Evolutionary conservation across 345 rosid species (phyloP), one percentile per base, ranked within the genome.

Genomic region (Bruguiera parviflora): DNA sequence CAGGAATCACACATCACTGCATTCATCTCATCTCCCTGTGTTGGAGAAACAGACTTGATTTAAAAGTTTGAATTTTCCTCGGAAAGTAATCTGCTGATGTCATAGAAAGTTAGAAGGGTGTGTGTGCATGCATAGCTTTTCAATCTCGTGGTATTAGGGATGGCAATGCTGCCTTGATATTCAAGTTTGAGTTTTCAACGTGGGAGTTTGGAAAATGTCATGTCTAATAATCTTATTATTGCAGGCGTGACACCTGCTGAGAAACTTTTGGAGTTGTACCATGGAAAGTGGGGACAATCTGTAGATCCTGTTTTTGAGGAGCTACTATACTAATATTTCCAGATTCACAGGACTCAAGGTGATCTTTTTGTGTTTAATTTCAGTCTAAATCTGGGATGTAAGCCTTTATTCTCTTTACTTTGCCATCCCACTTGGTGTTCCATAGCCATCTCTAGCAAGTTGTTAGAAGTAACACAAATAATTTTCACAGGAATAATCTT

Each of bases 211-310:
- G 63, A 8, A 55, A n/a, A 39, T 32, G 32, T 28, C 20, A 29
- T 47, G 58, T 21, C 47, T 28, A 61, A 2, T 58, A 59, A 37
- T 46, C 18, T 52, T 35, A n/a, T 59, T 61, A 61, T 76, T 64
- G 51, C 80, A 92, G 96, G 98, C 58, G 85, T 88, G 31, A 92
- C 97, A 35, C 96, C 97, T 0, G 97, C 94, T 1, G 97, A 92
- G 83, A 79, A 87, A 67, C 97, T 89, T 28, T 78, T 92, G 85
- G 91, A 89, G 20, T n/a, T 88, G 85, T 92, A 86, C 81, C 63
- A 89, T 39, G 93, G 88, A 61, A 88, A 88, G 25, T 92, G 97
- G 97, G 94, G 84, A 59, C 81, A 77, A 79, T 86, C 88, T 24
- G 88, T 92, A 19, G 92, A 89, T 72, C 92, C 96, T 31, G 94